These are phyloP conservation scores for Vitis amurensis DNA, from an alignment of 164 flowering plant genomes.

Conservation along the genomic window DNA sequence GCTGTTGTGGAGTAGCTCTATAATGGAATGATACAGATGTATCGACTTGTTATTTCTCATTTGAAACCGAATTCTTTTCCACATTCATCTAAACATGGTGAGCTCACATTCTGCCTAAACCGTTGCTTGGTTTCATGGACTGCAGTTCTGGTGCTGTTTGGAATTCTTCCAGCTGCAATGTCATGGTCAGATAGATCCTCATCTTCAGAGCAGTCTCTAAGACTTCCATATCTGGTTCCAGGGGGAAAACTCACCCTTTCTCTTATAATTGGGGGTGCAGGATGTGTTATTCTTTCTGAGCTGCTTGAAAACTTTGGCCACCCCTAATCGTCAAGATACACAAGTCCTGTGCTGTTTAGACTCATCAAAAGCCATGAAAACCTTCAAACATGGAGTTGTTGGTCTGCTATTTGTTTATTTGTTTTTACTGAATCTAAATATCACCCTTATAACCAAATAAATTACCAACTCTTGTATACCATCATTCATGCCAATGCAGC, in stretches of 20 bases:
- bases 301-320: conserved; percentile 49
- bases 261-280: conserved; percentile 69
- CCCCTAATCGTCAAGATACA: background rate
- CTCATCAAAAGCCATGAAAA: background rate
- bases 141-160: conserved; percentile 82
- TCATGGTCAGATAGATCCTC: conserved; percentile 88
- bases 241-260: conserved; percentile 78
- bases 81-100: background rate
- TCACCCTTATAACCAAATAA: too few species aligned
- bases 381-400: background rate
- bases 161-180: conserved; percentile 96
- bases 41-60: background rate
- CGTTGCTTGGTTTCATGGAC: conserved; percentile 6
- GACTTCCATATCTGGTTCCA: conserved; percentile 59
- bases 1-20: background rate
- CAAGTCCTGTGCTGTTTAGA: background rate
- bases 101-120: background rate
- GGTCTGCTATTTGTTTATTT: too few species aligned
- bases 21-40: background rate
- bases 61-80: background rate
- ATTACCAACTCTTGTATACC: too few species aligned
- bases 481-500: too few species aligned
- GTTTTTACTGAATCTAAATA: too few species aligned
- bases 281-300: conserved; percentile 62
- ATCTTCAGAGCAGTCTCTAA: conserved; percentile 30